Base-by-base conservation (phyloP, 208 protist species). In the Spironucleus salmonicida region DNA sequence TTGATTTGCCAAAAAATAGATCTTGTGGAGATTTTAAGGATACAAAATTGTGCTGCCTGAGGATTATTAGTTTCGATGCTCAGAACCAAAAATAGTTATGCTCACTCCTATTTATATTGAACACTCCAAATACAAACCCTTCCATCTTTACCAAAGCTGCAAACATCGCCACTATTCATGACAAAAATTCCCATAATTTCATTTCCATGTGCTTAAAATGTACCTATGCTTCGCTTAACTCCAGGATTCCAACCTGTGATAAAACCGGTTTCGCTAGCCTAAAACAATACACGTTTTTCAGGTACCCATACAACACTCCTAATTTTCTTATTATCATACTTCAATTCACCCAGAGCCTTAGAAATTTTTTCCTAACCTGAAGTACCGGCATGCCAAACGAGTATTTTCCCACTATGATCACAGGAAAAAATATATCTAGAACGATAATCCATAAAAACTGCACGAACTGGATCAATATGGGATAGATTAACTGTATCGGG, bases 401-500 rank as follows among this genome's bases (percentile, higher is more conserved):
- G n/a, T 7, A 71, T 71, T 35, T 71, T 71, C 4, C 64, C 64
- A 42, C 9, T 11, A n/a, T 71, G 64, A 38, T 71, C 64, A 42
- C 64, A 71, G 40, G 38, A 42, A n/a, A 71, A 71, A 9, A 71
- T 57, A 49, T 71, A 71, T 45, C 64, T 35, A 15, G 64, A 71
- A 27, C 26, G 4, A 40, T 9, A 35, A 32, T 71, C 30, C 9
- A 71, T 9, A 4, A 42, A 11, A 15, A 71, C 38, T 4, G 32
- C 13, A 32, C 64, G 64, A 71, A 71, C 38, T 30, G 64, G 64
- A 71, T n/a, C 27, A 11, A 15, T 38, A n/a, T 71, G 64, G 15
- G 13, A 42, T 23, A 15, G 11, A 11, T 57, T 71, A 19, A n/a
- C 38, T 32, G 19, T 30, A n/a, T 40, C n/a, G 4, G 30, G 4